Base-by-base conservation (phyloP, 192 early-diverging fungal species). In the Radiomyces spectabilis region DNA sequence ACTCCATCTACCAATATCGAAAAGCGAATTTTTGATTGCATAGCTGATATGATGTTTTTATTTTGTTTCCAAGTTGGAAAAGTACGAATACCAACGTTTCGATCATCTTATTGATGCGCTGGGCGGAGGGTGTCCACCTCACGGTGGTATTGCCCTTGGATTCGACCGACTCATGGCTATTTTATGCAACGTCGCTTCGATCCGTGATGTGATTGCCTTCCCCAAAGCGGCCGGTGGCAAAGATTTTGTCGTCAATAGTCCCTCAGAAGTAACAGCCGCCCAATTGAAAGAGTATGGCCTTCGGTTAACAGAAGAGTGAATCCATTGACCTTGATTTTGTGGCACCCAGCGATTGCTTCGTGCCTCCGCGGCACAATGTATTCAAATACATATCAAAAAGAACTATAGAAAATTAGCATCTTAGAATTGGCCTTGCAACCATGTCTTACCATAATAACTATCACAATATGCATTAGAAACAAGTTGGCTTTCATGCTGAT, bases 181-280 rank as follows among this genome's bases (percentile, higher is more conserved):
- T 34, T 55, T 92, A 40, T 86, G 84, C 50, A 73, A 77, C 9
- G 78, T 85, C 0, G 37, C 71, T 0, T 89, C 88, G 19, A 84
- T 95, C 42, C 72, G 91, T 12, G 90, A 95, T 42, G 93, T 95
- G 18, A 93, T 95, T 61, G 93, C 93, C 5, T 95, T 95, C 60
- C 93, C 93, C 7, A 95, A 95, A 53, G 72, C 88, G 3, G 70
- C 81, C 9, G 79, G 78, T 30, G 93, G 91, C 22, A 81, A 81
- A 15, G 93, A 95, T 65, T 65, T 92, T 42, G 85, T 89, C 34
- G 87, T 92, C 31, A 74, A 76, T 8, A 85, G 86, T 41, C 93
- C 93, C 4, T 79, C 84, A 2, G 32, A 37, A 27, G 73, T 91
- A 1, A 73, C 78, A 4, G 59, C 70, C 7, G 66, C 62, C 26